A percentile compares a stretch with the other conserved stretches of the same genome.
Evolutionary conservation across 306 rosid genomes (phyloP).

Genomic region (Arachis stenosperma): DNA sequence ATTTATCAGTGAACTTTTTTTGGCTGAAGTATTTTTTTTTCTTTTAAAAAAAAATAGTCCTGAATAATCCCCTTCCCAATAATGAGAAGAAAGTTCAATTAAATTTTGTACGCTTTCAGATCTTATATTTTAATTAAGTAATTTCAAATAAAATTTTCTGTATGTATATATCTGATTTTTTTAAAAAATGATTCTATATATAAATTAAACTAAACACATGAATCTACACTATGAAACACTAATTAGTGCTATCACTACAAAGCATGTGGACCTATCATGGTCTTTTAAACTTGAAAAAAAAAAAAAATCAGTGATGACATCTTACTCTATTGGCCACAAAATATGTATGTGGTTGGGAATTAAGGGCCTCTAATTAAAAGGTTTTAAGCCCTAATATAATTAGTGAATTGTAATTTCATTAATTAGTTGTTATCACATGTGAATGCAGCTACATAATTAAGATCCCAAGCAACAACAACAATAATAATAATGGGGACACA

Average conservation of each 20-base stretch:
- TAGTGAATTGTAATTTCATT: conserved; percentile 2
- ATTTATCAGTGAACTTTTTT: too few relatives aligned
- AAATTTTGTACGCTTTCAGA: too few relatives aligned
- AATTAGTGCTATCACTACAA: background rate
- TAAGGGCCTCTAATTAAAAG: background rate
- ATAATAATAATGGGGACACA: background rate
- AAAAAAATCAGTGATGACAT: conserved; percentile 23
- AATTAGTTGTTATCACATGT: conserved; percentile 50
- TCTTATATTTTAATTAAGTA: too few relatives aligned
- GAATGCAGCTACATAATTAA: conserved; percentile 22
- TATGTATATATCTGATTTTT: too few relatives aligned
- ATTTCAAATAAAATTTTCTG: too few relatives aligned
- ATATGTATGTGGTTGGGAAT: conserved; percentile 39
- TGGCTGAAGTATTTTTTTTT: too few relatives aligned
- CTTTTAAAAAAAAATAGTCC: too few relatives aligned
- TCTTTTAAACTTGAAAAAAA: background rate
- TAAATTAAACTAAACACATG: background rate
- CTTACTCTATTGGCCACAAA: conserved; percentile 49
- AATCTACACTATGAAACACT: conserved; percentile 11
- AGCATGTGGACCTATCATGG: conserved; percentile 33
- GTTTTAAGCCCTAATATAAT: conserved; percentile 2
- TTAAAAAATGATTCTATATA: background rate
- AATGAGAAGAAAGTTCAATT: background rate
- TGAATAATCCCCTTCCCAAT: background rate
- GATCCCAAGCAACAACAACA: conserved; percentile 10